Conservation (phyloP, 2,329 filamentous ascomycete genomes). For the Colletotrichum cuscutae region DNA sequence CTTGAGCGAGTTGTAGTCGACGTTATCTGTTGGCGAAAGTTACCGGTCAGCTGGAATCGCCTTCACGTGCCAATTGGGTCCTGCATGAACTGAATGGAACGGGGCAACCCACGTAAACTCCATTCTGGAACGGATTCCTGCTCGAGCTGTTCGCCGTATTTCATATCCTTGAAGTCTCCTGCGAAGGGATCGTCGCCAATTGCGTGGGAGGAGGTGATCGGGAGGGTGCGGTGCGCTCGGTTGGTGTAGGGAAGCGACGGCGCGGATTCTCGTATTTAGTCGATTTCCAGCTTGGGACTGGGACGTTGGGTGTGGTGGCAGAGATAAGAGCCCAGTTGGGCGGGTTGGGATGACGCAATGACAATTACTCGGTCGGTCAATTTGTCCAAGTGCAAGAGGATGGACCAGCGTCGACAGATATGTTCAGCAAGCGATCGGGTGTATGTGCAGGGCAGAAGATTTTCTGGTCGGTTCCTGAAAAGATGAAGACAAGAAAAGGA, state of each 20-base stretch:
- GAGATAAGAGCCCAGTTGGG: conserved; percentile 22
- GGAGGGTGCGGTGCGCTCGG: background rate
- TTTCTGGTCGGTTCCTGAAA: background rate
- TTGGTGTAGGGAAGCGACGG: conserved; percentile 3
- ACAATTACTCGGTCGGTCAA: conserved; percentile 20
- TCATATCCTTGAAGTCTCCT: conserved; percentile 60
- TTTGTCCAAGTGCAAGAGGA: background rate
- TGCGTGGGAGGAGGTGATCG: background rate
- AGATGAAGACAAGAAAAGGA: background rate
- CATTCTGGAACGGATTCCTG: conserved; percentile 84
- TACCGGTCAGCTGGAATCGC: conserved; percentile 1
- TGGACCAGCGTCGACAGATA: background rate
- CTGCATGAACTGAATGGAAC: background rate
- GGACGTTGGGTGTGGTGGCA: background rate
- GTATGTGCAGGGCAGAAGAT: background rate
- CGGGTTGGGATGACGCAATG: conserved; percentile 31
- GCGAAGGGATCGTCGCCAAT: conserved; percentile 21
- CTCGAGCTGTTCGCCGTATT: conserved; percentile 80
- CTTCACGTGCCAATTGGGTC: conserved; percentile 9
- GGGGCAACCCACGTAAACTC: conserved; percentile 70
- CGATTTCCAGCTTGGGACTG: conserved; percentile 15
- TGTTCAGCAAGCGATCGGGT: background rate
- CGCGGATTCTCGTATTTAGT: conserved; percentile 30
- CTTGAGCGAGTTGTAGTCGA: conserved; percentile 91
- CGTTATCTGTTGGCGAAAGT: conserved; percentile 69